Evolutionary conservation across 2,329 filamentous ascomycete species (phyloP), one percentile per base, ranked within the genome.

Genomic region (Arachnomyces sp.): DNA sequence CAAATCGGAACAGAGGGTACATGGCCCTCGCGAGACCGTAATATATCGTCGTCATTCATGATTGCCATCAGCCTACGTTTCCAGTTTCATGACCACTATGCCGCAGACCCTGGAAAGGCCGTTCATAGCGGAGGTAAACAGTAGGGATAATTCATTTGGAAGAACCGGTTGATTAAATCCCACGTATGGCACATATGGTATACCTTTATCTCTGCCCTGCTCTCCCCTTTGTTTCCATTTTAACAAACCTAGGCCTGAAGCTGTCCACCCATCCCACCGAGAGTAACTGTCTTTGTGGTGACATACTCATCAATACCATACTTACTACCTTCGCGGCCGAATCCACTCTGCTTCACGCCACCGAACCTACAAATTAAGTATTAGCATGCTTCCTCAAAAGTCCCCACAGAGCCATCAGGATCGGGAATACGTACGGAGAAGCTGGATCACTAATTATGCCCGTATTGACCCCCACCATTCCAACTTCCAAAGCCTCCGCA

Each of bases 311-410:
- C 76, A 46, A 88, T 79, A 12, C 84, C 84, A 44, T 88, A 84
- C 59, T 79, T 75, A 47, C 81, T 82, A 7, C 85, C 85, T 61
- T 92, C 86, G 33, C 83, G 70, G 2, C 85, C 85, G 52, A 88
- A 88, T 1, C 85, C 85, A 52, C 79, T 85, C 65, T 88, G 72
- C 66, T 92, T 92, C 34, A 92, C 80, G 49, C 85, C 85, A 12
- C 85, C 85, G 56, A 92, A 92, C n/a, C 65, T 67, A 49, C 9
- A 12, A 31, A 15, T 30, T 3, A 11, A 34, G 59, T 48, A 58
- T 52, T 41, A 40, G 30, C 34, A 14, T 28, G 17, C 7, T 2
- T 6, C 17, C 13, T 3, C 3, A 35, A 20, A 14, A 28, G 31
- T 37, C 32, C n/a, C n/a, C 16, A 14, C 36, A 11, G 18, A 16